Evolutionary conservation across 2,329 filamentous ascomycete species (phyloP), one percentile per base, ranked within the genome.

Genomic region (Coleophoma cylindrospora): DNA sequence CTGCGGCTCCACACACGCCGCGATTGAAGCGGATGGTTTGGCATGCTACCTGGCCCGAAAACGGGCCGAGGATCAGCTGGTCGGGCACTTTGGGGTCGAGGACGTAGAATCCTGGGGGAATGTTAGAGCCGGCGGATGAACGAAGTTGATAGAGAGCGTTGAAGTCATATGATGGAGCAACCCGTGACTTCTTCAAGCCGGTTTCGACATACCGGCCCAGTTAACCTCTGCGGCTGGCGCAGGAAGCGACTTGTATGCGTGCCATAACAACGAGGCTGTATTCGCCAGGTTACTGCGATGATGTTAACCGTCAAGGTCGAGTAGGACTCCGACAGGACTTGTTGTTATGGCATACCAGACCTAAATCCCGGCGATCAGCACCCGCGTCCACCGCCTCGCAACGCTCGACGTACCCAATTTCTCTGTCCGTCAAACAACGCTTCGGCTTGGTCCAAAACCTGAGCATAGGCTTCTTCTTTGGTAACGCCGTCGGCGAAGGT

Each of bases 11-110:
- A 65, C 89, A 92, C 5, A 94, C 89, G 32, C 89, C 89, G 40
- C 79, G 76, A 9, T 84, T 82, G 54, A 91, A 87, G 6, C 73
- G 69, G 60, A 94, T 92, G 14, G 77, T 84, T 66, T 94, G 88
- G 64, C 89, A 94, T 9, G 89, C 89, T 3, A 85, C 81, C 62
- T 90, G 87, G 55, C 88, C 88, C 58, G 90, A 85, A 67, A 92
- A 92, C 0, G 88, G 88, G 0, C 86, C 88, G 1, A 92, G 80
- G 57, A 91, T 86, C 43, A 92, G 77, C 60, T 82, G 80, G 3
- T 59, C 59, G 19, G 48, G 32, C 2, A 34, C 34, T 1, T 40
- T 44, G 4, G 74, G 70, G 63, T 89, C 81, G 40, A 84, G 68
- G 13, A 84, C 81, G 70, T 91, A 91, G 72, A 91, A 92, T 21